These are phyloP conservation scores for Paspalum vaginatum DNA, from an alignment of 176 grass and related monocot species.

Conservation along the genomic window DNA sequence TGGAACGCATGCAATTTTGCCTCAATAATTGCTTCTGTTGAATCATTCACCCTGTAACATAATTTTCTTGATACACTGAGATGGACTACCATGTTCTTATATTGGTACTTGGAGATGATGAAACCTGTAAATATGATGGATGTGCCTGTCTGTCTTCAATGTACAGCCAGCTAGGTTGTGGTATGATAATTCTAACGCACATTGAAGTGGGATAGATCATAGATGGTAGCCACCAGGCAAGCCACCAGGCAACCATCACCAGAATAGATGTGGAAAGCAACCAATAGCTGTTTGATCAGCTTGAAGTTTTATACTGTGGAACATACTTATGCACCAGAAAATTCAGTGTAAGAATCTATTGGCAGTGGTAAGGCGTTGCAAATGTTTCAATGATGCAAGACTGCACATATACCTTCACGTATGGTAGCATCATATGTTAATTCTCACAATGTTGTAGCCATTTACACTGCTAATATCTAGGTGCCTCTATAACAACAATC, in stretches of 20 bases:
- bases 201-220: background rate
- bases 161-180: background rate
- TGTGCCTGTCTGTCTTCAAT: background rate
- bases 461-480: background rate
- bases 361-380: background rate
- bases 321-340: background rate
- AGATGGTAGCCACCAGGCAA: background rate
- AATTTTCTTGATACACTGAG: constrained; percentile 24
- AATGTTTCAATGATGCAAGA: background rate
- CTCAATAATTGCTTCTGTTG: constrained; percentile 47
- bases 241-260: background rate
- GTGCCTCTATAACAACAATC: background rate
- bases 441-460: background rate
- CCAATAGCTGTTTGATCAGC: background rate
- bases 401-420: background rate
- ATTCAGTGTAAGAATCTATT: background rate
- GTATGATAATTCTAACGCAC: background rate
- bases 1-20: constrained; percentile 53
- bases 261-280: background rate
- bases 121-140: constrained; percentile 39
- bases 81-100: constrained; percentile 23
- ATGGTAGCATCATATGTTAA: background rate
- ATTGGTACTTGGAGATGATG: constrained; percentile 16
- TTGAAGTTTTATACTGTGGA: background rate
- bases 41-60: constrained; percentile 50